phyloP scores from a whole-genome alignment of 148 eudicot genomes.

The Mesembryanthemum crystallinum region DNA sequence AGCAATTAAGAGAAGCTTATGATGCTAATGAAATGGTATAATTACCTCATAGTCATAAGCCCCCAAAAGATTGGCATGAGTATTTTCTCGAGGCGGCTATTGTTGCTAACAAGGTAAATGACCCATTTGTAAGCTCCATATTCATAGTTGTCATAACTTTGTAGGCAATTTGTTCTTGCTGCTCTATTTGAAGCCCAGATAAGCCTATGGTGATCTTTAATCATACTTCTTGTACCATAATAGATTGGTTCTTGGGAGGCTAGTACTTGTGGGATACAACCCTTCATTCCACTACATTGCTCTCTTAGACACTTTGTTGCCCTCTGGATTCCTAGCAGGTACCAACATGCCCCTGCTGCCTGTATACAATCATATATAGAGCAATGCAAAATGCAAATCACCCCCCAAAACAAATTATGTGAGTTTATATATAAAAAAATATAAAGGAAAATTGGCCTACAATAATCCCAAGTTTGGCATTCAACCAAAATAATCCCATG shows the following conservation, averaged over 20 bases:
- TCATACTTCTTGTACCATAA: slow-evolving; percentile 44
- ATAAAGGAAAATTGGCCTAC: too few species aligned
- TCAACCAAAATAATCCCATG: too few species aligned
- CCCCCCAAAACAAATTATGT: too few species aligned
- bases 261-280: slow-evolving; percentile 44
- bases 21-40: not conserved
- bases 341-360: slow-evolving; percentile 99
- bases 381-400: not conserved
- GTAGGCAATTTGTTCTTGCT: slow-evolving; percentile 55
- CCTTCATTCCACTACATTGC: slow-evolving; percentile 48
- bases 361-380: slow-evolving; percentile 12
- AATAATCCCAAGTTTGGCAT: too few species aligned
- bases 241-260: slow-evolving; percentile 71
- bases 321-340: slow-evolving; percentile 82
- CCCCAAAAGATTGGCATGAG: slow-evolving; percentile 96
- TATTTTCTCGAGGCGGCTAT: slow-evolving; percentile 75
- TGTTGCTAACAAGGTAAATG: slow-evolving; percentile 66
- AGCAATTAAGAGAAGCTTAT: too few species aligned
- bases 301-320: slow-evolving; percentile 65
- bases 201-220: slow-evolving; percentile 43
- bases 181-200: slow-evolving; percentile 52
- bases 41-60: slow-evolving; percentile 83
- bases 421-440: too few species aligned
- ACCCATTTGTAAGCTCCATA: slow-evolving; percentile 93
- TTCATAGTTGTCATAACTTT: slow-evolving; percentile 43